A percentile compares a stretch with the other conserved stretches of the same genome.
Conservation (phyloP, 2,329 filamentous ascomycete species). For the Harringtonia aguacate region DNA sequence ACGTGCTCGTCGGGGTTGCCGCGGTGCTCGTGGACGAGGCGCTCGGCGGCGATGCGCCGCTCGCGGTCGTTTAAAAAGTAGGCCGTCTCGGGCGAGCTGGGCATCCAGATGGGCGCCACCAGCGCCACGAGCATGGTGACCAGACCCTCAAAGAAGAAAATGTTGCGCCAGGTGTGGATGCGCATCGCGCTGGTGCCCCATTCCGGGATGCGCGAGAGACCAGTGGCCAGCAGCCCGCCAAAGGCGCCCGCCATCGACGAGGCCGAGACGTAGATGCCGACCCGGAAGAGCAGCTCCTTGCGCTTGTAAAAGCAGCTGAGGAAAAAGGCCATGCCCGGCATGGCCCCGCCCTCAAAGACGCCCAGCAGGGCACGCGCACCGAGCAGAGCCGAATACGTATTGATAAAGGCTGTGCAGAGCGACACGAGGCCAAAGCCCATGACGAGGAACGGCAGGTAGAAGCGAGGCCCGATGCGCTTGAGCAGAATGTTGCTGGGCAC, state of each 20-base stretch:
- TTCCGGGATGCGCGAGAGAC: constrained; percentile 35
- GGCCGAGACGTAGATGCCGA: constrained; percentile 45
- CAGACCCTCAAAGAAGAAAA: constrained; percentile 54
- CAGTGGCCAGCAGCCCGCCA: constrained; percentile 44
- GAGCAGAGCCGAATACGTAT: constrained; percentile 33
- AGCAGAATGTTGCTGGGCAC: constrained; percentile 45
- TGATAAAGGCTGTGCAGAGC: constrained; percentile 42
- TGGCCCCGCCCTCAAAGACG: constrained; percentile 45
- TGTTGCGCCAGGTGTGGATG: constrained; percentile 44
- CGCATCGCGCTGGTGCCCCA: constrained; percentile 34
- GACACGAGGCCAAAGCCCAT: constrained; percentile 44
- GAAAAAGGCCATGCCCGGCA: constrained; percentile 47
- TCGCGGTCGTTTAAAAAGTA: constrained; percentile 42
- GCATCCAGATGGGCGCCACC: constrained; percentile 39
- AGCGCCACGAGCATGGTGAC: constrained; percentile 38
- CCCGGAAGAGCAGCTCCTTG: constrained; percentile 41
- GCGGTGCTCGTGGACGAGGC: constrained; percentile 38
- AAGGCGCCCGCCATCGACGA: constrained; percentile 46
- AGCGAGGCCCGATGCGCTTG: constrained; percentile 40
- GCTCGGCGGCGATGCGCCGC: constrained; percentile 39
- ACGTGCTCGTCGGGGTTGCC: constrained; percentile 34
- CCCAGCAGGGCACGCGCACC: constrained; percentile 38
- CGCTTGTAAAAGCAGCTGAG: constrained; percentile 46
- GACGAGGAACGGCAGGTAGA: constrained; percentile 42
- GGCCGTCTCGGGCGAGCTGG: constrained; percentile 34